Conservation (phyloP, 1,139 yeast species). For the Saccharomyces hybrid region DNA sequence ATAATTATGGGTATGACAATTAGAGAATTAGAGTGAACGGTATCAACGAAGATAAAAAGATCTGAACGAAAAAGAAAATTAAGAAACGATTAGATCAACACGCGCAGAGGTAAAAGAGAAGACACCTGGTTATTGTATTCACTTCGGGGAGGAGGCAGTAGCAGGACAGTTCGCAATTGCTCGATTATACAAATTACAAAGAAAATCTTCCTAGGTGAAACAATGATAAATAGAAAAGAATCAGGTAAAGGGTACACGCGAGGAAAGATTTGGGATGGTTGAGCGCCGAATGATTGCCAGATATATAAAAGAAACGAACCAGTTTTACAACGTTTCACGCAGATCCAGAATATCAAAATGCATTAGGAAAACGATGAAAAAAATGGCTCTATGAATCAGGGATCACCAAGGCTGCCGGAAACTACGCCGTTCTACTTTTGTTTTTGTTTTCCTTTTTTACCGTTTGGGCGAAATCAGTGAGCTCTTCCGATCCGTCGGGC, state of each 20-base stretch:
- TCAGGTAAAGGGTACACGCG: background rate
- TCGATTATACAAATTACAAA: background rate
- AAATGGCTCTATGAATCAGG: constrained; percentile 1
- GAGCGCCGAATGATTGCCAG: background rate
- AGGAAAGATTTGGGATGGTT: background rate
- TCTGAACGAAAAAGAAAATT: background rate
- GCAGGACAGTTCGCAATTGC: background rate
- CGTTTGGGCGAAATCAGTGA: background rate
- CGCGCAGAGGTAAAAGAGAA: background rate
- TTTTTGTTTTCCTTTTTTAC: background rate
- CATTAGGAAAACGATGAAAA: background rate
- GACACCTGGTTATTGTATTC: background rate
- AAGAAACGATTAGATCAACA: background rate
- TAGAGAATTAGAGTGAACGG: background rate
- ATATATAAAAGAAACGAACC: background rate
- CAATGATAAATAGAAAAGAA: background rate
- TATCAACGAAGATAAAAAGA: background rate
- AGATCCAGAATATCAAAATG: background rate
- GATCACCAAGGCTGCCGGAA: background rate
- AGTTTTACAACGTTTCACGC: background rate
- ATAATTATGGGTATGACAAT: background rate
- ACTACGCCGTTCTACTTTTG: background rate
- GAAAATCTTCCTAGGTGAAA: background rate
- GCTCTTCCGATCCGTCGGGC: background rate
- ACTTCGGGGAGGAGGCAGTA: background rate